Base-by-base conservation (phyloP, 805 yeast genomes). In the Phaffomyces thermotolerans region DNA sequence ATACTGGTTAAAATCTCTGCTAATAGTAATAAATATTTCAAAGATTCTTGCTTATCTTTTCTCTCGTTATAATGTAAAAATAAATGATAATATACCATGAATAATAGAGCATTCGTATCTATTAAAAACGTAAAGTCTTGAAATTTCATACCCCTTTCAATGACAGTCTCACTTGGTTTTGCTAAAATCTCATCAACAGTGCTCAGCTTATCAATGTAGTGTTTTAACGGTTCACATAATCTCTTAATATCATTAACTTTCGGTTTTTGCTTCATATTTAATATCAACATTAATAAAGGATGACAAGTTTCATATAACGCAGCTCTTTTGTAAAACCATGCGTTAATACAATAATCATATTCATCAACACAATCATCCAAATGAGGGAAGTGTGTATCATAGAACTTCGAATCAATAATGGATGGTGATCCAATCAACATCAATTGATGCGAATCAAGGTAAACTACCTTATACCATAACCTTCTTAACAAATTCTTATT, bases 371-470 rank as follows among this genome's bases (percentile, higher is more conserved):
- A 49, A 24, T 53, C 54, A 36, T 55, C 54, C 33, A 56, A 20
- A 33, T 47, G 54, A 4, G 62, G 62, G 31, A 52, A 47, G 3
- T 54, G 53, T 1, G 59, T 54, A 34, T 58, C 59, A 39, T 51
- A 50, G 23, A 46, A 50, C 15, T 43, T 41, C 0, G 43, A 30
- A 29, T 48, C 51, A 33, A 58, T 51, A n/a, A 56, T 30, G 8
- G 60, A 51, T 1, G 59, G 58, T 13, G 44, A 30, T 1, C 62
- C 62, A 18, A 41, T 41, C 1, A 44, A 30, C 51, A 56, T 46
- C 29, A 51, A 15, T 30, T 51, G 57, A 33, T 54, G 47, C 12
- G 51, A 43, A 36, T 56, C 58, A 29, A 54, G 29, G 15, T 46
- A 49, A 4, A 50, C 41, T 22, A 55, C 42, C 23, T 45, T 41